Base-by-base conservation (phyloP, 2,329 filamentous ascomycete species). In the Colletotrichum zoysiae region DNA sequence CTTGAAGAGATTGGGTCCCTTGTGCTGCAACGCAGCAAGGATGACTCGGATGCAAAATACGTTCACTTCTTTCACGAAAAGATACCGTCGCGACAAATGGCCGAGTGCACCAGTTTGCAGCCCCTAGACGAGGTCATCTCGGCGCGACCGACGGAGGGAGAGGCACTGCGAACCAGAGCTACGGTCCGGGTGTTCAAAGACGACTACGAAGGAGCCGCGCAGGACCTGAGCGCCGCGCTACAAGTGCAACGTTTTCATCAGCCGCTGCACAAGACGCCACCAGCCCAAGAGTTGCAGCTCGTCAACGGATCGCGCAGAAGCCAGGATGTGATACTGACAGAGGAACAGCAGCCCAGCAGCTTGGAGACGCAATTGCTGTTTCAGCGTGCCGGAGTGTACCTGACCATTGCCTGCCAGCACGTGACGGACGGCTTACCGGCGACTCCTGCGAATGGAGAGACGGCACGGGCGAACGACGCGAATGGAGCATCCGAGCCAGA, bases 1-100 rank as follows among this genome's bases (percentile, higher is more conserved):
- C 83, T 97, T 16, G 93, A 96, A 76, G 92, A 94, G 70, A 91
- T 96, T 3, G 93, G 92, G 2, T 86, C 87, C 7, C 84, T 92
- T 73, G 93, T 97, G 42, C 82, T 96, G 73, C 90, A 93, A 79
- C 86, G 93, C 73, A 91, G 89, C 72, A 85, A 89, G n/a, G 79
- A 86, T 62, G 90, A 95, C 77, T 81, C 86, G 55, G 92, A 96
- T 77, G 94, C 93, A 38, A 92, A 92, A 80, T 96, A 96, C 78
- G 94, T 96, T n/a, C 92, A 96, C 79, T 96, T 95, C 82, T 97
- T 97, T 80, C 93, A 95, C 81, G 93, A 97, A 82, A 96, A 95
- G 87, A 95, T 96, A 35, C 92, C 93, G 1, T 92, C 90, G 51
- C 85, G 92, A 53, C 90, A 92, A 78, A 84, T 96, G 79, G 92